A percentile compares a stretch with the other conserved stretches of the same genome.
These are phyloP conservation scores for Aspergillus fructus DNA, from an alignment of 2,329 filamentous ascomycete species.

Conservation along the genomic window DNA sequence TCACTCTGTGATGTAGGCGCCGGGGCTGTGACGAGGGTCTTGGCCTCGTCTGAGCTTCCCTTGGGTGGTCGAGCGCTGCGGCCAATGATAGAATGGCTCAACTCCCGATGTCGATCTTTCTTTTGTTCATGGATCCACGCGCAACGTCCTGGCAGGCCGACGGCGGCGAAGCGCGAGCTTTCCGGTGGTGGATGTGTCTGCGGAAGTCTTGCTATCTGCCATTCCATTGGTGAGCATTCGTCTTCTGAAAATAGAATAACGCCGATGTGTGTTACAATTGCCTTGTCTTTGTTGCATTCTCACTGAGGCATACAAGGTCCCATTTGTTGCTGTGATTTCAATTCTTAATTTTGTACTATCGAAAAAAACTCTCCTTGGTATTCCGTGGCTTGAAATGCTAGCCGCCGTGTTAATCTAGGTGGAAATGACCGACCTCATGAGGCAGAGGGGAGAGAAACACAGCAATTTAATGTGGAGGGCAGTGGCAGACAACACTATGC, in stretches of 20 bases:
- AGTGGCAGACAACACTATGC: no score
- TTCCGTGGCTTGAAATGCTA: no score
- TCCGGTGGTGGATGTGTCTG: background rate
- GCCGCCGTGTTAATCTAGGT: no score
- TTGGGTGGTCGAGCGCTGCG: background rate
- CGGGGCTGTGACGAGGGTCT: conserved; percentile 16
- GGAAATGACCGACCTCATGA: no score
- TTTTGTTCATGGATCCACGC: background rate
- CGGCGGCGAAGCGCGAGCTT: no score
- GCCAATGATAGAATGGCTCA: conserved; percentile 8
- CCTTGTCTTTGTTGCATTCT: background rate
- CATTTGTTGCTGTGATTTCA: no score
- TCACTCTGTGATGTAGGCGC: conserved; percentile 18
- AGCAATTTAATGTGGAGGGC: no score
- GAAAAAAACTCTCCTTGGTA: no score
- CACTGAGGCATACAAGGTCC: background rate
- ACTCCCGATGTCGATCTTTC: conserved; percentile 1
- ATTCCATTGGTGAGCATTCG: background rate
- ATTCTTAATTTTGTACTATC: no score
- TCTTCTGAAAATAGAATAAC: background rate
- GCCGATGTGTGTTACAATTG: background rate
- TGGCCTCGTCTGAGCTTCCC: conserved; percentile 1
- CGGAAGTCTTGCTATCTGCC: background rate
- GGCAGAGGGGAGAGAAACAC: no score
- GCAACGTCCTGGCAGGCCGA: background rate